phyloP scores from a whole-genome alignment of 352 stramenopile genomes.

The Phytophthora boehmeriae region DNA sequence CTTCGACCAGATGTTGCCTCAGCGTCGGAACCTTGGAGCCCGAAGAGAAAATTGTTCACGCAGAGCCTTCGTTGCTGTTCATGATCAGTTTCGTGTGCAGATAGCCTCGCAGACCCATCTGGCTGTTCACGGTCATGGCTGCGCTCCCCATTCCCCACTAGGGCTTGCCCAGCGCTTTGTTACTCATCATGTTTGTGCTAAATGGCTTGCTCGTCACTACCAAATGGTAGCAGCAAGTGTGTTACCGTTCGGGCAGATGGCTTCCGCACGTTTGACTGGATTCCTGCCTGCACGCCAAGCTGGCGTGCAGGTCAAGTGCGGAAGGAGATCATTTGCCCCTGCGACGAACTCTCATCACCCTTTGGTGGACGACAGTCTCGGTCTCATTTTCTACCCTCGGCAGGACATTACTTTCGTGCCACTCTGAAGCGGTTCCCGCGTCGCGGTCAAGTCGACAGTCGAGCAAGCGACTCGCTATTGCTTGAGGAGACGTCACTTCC shows the following conservation, averaged over 20 bases:
- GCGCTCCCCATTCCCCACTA: constrained; percentile 1
- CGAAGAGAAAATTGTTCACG: neutral
- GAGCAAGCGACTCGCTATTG: neutral
- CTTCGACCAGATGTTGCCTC: neutral
- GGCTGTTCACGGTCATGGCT: neutral
- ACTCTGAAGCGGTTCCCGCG: neutral
- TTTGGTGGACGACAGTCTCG: neutral
- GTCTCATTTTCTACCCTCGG: neutral
- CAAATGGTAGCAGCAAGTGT: neutral
- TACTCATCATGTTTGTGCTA: neutral
- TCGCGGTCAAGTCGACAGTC: constrained; percentile 2
- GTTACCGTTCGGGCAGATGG: neutral
- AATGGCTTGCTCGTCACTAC: neutral
- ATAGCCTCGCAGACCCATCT: neutral
- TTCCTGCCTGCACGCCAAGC: neutral
- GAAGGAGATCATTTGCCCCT: neutral
- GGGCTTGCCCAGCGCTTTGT: neutral
- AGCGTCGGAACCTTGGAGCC: too few species aligned
- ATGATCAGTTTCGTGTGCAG: neutral
- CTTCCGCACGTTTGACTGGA: neutral
- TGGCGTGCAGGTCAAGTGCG: too few species aligned
- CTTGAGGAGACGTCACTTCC: neutral
- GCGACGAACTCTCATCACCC: neutral
- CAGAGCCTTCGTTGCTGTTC: neutral
- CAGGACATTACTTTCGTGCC: neutral